phyloP scores from a whole-genome alignment of 1,284 basidiomycete species.

The Puccinia sorghi region DNA sequence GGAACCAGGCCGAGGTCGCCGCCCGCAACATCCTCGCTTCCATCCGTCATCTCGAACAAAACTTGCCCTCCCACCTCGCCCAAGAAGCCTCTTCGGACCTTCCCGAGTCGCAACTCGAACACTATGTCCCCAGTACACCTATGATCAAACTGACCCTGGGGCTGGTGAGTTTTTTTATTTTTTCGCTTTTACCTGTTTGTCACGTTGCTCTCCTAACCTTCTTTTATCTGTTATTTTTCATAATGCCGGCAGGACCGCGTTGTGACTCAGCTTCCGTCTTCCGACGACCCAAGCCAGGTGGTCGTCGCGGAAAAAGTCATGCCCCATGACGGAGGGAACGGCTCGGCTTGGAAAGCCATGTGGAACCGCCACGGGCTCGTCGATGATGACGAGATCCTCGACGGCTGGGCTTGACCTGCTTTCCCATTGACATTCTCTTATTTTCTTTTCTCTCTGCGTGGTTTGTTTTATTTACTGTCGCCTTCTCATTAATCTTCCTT shows the following conservation, averaged over 20 bases:
- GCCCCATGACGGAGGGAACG: neutral
- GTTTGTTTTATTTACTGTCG: neutral
- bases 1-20: constrained; percentile 48
- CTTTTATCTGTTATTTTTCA: neutral
- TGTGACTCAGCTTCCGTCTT: constrained; percentile 11
- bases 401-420: constrained; percentile 38
- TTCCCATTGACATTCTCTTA: neutral
- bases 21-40: constrained; percentile 34
- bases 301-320: constrained; percentile 30
- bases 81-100: neutral
- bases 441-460: neutral
- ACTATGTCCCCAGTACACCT: constrained; percentile 31
- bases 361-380: constrained; percentile 17
- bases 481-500: neutral
- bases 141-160: constrained; percentile 48
- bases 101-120: neutral
- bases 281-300: neutral
- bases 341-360: constrained; percentile 8
- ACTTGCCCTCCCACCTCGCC: neutral
- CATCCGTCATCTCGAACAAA: neutral
- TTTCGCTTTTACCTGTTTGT: neutral
- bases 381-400: constrained; percentile 10
- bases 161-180: constrained; percentile 25
- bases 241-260: constrained; percentile 28
- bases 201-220: neutral